Evolutionary conservation across 371 early-diverging fungal species (phyloP).

Genomic region (Nosema muscidifuracis): DNA sequence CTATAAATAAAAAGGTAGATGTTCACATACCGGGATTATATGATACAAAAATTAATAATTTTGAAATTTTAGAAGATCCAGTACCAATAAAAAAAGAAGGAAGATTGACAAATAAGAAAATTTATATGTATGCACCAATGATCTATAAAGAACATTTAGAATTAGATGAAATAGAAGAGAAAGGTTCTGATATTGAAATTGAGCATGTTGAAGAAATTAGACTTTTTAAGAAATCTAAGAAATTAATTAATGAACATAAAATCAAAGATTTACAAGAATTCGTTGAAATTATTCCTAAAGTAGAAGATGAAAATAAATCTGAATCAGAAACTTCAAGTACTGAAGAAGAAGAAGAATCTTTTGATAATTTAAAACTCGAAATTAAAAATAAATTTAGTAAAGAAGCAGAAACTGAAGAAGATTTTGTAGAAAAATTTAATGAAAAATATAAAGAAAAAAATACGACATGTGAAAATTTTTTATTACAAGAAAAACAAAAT

Average conservation of each 20-base stretch:
- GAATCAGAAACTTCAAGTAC: background rate
- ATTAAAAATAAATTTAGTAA: conserved; percentile 42
- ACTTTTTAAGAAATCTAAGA: conserved; percentile 20
- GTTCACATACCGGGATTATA: conserved; percentile 36
- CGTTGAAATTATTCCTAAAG: no score
- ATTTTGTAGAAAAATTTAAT: conserved; percentile 54
- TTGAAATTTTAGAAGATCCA: conserved; percentile 24
- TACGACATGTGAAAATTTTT: conserved; percentile 31
- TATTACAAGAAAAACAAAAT: conserved; percentile 10
- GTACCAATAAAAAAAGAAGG: conserved; percentile 14
- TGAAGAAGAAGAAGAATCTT: background rate
- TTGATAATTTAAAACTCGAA: conserved; percentile 23
- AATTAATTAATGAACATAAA: background rate
- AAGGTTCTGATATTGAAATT: background rate
- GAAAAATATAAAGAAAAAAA: conserved; percentile 50
- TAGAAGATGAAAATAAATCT: background rate
- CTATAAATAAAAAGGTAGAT: conserved; percentile 7
- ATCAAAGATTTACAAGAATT: background rate
- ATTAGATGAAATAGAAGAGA: background rate
- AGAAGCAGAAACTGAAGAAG: conserved; percentile 48
- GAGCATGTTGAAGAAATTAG: background rate
- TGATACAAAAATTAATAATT: conserved; percentile 9
- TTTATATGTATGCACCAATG: conserved; percentile 26
- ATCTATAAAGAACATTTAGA: background rate
- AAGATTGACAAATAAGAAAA: conserved; percentile 9